Percentiles rank a stretch among this genome's conserved stretches.
Evolutionary conservation across 345 rosid species (phyloP).

Genomic region (Hypericum perforatum): DNA sequence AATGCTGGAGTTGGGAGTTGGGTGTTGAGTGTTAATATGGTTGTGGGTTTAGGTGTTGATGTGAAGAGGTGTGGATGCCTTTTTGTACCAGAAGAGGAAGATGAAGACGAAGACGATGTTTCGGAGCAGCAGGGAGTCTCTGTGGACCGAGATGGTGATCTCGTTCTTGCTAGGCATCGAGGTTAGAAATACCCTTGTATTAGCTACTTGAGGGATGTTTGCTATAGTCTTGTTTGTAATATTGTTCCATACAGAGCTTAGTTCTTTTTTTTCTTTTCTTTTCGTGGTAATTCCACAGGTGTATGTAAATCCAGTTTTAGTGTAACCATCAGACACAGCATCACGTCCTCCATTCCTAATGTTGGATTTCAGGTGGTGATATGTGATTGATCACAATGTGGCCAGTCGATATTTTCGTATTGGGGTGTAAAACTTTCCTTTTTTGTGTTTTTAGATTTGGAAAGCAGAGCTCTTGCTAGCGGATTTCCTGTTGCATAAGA

Average conservation of each 20-base stretch:
- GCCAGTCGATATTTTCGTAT: neutral
- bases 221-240: neutral
- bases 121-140: slow-evolving; percentile 11
- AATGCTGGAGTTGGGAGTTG: no score
- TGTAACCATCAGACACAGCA: slow-evolving; percentile 51
- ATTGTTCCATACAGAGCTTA: neutral
- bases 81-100: slow-evolving; percentile 16
- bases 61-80: slow-evolving; percentile 22
- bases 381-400: neutral
- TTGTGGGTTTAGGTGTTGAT: slow-evolving; percentile 19
- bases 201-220: slow-evolving; percentile 19
- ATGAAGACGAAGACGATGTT: slow-evolving; percentile 14
- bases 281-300: slow-evolving; percentile 23
- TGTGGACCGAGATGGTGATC: slow-evolving; percentile 83
- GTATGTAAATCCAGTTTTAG: slow-evolving; percentile 24
- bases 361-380: slow-evolving; percentile 74
- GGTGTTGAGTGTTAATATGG: no score
- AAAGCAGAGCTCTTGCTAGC: slow-evolving; percentile 67
- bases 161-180: slow-evolving; percentile 51
- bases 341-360: slow-evolving; percentile 61
- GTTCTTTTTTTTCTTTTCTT: neutral
- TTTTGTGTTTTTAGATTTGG: slow-evolving; percentile 66
- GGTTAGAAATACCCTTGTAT: no score
- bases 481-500: slow-evolving; percentile 69
- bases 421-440: neutral